These are phyloP conservation scores for Pestalotiopsis sp. DNA, from an alignment of 2,329 filamentous ascomycete genomes.

Conservation along the genomic window DNA sequence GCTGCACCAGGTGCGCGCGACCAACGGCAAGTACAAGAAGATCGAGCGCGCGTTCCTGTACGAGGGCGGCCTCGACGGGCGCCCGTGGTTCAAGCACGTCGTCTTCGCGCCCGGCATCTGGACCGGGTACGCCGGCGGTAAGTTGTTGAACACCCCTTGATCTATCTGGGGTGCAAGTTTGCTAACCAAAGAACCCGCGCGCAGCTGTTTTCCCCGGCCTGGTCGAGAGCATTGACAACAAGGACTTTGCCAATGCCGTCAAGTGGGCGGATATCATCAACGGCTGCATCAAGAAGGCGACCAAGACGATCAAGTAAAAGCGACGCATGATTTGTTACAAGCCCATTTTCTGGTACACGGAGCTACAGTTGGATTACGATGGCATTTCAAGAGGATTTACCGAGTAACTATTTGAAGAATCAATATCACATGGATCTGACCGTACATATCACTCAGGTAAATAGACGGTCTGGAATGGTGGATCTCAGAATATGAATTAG, in stretches of 20 bases:
- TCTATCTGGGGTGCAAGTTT: too few relatives aligned
- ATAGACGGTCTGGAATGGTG: background rate
- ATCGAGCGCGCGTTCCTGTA: conserved; percentile 83
- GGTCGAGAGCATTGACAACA: conserved; percentile 62
- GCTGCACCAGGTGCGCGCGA: conserved; percentile 61
- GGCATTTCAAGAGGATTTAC: background rate
- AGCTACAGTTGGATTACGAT: background rate
- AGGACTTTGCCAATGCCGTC: conserved; percentile 59
- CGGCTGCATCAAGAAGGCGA: conserved; percentile 49
- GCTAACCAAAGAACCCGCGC: background rate
- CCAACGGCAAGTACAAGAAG: conserved; percentile 82
- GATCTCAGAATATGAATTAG: too few relatives aligned
- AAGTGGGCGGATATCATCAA: conserved; percentile 64
- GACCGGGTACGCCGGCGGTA: conserved; percentile 85
- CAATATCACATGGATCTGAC: background rate
- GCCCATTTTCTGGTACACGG: background rate
- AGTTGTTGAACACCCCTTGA: conserved; percentile 27
- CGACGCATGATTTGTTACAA: too few relatives aligned
- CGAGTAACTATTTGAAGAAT: background rate
- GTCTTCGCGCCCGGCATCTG: conserved; percentile 90
- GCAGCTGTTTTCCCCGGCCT: conserved; percentile 64
- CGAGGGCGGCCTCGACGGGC: conserved; percentile 72
- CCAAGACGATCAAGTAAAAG: conserved; percentile 34
- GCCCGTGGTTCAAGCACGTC: conserved; percentile 92
- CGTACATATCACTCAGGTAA: too few relatives aligned